phyloP scores from a whole-genome alignment of 2,329 filamentous ascomycete species.

The Myriangium duriaei region DNA sequence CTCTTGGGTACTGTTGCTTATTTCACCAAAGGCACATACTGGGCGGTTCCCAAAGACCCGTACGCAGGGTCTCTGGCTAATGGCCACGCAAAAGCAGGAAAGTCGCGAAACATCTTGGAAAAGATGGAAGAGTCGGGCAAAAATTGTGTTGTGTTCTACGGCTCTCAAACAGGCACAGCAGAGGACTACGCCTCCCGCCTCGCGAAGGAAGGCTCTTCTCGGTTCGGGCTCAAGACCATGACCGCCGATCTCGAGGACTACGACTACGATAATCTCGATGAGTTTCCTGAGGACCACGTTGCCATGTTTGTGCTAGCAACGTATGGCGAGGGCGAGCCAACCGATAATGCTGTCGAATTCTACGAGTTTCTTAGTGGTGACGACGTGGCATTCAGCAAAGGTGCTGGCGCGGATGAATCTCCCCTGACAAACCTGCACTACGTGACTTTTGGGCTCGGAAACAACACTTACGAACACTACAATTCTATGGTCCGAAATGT shows the following conservation, averaged over 20 bases:
- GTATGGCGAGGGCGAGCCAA: slow-evolving; percentile 96
- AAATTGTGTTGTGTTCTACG: slow-evolving; percentile 97
- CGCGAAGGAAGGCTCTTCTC: slow-evolving; percentile 92
- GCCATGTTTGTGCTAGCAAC: slow-evolving; percentile 93
- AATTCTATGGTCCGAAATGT: slow-evolving; percentile 96
- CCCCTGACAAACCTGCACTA: slow-evolving; percentile 78
- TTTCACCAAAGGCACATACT: slow-evolving; percentile 94
- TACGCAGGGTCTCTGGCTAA: slow-evolving; percentile 66
- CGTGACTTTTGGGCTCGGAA: slow-evolving; percentile 49
- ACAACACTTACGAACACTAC: slow-evolving; percentile 58
- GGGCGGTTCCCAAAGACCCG: slow-evolving; percentile 78
- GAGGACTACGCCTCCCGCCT: slow-evolving; percentile 95
- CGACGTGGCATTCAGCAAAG: slow-evolving; percentile 67
- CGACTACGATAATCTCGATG: slow-evolving; percentile 87
- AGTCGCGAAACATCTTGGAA: slow-evolving; percentile 84
- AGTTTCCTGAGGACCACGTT: slow-evolving; percentile 77
- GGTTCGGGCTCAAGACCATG: slow-evolving; percentile 96
- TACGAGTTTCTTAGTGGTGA: slow-evolving; percentile 89
- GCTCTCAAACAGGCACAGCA: slow-evolving; percentile 93
- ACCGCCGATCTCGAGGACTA: slow-evolving; percentile 96
- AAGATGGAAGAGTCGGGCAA: slow-evolving; percentile 93
- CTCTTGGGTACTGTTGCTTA: slow-evolving; percentile 83
- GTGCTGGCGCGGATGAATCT: slow-evolving; percentile 47
- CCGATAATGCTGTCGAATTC: slow-evolving; percentile 97
- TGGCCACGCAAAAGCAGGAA: slow-evolving; percentile 59